Conservation (phyloP, 306 rosid species). For the Corylus heterophylla region DNA sequence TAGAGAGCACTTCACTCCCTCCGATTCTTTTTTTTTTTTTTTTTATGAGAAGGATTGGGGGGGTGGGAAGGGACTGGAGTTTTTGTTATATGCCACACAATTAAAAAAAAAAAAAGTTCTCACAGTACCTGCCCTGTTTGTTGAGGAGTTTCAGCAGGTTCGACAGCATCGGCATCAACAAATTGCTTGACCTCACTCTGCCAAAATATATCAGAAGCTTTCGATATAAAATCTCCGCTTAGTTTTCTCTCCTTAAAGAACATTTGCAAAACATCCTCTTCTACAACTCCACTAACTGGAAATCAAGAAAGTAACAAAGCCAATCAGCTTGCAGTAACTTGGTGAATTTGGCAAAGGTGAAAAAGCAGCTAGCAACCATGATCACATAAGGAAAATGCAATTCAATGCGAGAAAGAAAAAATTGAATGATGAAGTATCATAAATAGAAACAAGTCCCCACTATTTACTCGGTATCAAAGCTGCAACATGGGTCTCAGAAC, state of each 20-base stretch:
- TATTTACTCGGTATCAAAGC: background rate
- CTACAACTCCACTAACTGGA: constrained; percentile 48
- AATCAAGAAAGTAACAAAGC: constrained; percentile 24
- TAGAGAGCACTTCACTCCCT: background rate
- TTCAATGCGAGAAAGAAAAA: constrained; percentile 12
- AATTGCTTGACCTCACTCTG: constrained; percentile 40
- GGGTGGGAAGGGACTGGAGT: background rate
- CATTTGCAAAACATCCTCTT: constrained; percentile 67
- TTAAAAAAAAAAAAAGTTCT: background rate
- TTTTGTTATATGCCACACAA: background rate
- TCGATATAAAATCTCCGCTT: constrained; percentile 75
- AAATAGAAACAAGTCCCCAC: background rate
- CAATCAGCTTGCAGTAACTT: constrained; percentile 28
- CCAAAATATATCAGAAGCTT: constrained; percentile 83
- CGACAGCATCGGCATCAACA: constrained; percentile 33
- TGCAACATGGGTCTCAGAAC: background rate
- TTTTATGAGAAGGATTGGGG: background rate
- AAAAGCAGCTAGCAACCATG: background rate
- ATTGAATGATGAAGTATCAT: background rate
- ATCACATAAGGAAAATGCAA: background rate
- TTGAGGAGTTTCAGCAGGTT: constrained; percentile 34
- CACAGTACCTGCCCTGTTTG: constrained; percentile 47
- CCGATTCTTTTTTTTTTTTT: background rate
- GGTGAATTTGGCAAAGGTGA: background rate
- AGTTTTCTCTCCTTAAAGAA: constrained; percentile 75